Evolutionary conservation across 176 grass and related monocot genomes (phyloP), one percentile per base, ranked within the genome.

Genomic region (Avena atlantica): DNA sequence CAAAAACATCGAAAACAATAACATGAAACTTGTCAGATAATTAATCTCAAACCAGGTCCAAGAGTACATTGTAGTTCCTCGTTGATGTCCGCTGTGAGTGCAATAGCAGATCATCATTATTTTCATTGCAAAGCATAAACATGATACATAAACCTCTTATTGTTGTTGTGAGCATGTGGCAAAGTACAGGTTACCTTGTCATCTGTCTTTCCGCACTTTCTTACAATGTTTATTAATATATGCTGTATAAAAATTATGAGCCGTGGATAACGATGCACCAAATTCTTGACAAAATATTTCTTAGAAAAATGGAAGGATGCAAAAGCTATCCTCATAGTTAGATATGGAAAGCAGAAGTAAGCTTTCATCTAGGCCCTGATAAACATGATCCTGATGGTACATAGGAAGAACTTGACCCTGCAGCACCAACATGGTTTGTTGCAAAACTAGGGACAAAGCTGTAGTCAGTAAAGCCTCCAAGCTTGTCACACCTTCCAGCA

Each of bases 351-450:
- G 7, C 11, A 21, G 20, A 44, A 60, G 25, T 78, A 59, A 58
- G 36, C 56, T 24, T 42, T 79, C 29, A 80, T 34, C 78, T 64
- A 81, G 78, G 78, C n/a, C 78, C 78, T 66, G 60, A 81, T 81
- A 81, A 29, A 81, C 66, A 44, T 0, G 78, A 66, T 2, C 1
- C 78, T 7, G 42, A 50, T 49, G 78, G 78, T 25, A 48, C 19
- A 50, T 12, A 66, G 40, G 78, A 81, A 19, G 60, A 66, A 48
- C n/a, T 81, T 66, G 42, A 19, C 23, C 78, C 13, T 44, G 2
- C 8, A 31, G 24, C 14, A 31, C 44, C 8, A 25, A 15, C 9
- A 0, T 64, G 8, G 15, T 48, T 81, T 31, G 61, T 51, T 9
- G 2, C 79, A 81, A 50, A 81, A 81, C 17, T 67, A 66, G 60